phyloP scores from a whole-genome alignment of 768 basidiomycete genomes.

The Phylloporus arenicola region DNA sequence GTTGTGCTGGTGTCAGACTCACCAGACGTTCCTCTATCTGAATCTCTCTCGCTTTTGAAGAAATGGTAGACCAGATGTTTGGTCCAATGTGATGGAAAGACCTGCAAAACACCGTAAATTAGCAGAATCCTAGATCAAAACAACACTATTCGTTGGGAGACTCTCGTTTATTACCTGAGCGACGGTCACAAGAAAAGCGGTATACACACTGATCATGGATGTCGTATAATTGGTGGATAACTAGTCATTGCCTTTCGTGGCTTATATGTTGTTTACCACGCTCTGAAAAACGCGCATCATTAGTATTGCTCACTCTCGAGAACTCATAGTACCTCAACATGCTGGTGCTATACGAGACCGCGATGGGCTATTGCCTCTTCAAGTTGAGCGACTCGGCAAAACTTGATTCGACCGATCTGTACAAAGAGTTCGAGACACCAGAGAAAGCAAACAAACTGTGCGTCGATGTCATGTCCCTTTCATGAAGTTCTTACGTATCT shows the following conservation, averaged over 20 bases:
- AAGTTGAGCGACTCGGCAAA: constrained; percentile 88
- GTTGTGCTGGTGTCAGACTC: not conserved
- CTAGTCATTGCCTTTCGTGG: constrained; percentile 15
- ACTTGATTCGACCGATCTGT: constrained; percentile 78
- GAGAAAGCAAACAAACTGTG: constrained; percentile 91
- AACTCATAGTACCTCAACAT: constrained; percentile 39
- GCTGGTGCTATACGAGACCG: constrained; percentile 95
- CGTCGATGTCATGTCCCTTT: constrained; percentile 30
- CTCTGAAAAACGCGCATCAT: constrained; percentile 24
- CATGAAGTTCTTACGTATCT: constrained; percentile 7
- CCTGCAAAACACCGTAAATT: not conserved
- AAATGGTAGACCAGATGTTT: not conserved
- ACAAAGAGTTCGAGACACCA: constrained; percentile 90
- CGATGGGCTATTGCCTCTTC: constrained; percentile 97
- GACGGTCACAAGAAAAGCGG: not conserved
- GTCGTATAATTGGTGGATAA: no score
- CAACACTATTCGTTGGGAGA: not conserved
- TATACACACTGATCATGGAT: not conserved
- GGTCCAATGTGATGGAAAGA: not conserved
- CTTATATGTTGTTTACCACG: constrained; percentile 24
- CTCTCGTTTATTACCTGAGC: not conserved
- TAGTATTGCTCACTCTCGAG: not conserved
- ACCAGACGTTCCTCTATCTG: not conserved
- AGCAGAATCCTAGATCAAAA: not conserved
- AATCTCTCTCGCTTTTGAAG: not conserved